These are phyloP conservation scores for Alnus glutinosa DNA, from an alignment of 306 rosid genomes.

Conservation along the genomic window DNA sequence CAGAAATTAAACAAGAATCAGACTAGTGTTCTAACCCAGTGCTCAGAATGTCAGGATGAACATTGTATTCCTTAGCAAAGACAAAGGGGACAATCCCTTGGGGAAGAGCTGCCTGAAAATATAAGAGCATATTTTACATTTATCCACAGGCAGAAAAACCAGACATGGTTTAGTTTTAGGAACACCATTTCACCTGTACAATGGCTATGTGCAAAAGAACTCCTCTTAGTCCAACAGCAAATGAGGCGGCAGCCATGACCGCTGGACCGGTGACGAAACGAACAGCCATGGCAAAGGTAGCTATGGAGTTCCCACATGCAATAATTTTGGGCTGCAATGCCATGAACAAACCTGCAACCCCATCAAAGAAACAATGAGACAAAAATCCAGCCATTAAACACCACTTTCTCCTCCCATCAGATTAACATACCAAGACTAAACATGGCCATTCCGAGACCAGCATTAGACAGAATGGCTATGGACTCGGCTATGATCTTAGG, in stretches of 20 bases:
- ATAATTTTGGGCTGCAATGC: constrained; percentile 79
- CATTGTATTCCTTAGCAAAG: constrained; percentile 88
- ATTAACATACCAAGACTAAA: constrained; percentile 70
- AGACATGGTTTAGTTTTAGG: neutral
- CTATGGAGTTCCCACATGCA: constrained; percentile 80
- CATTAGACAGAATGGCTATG: constrained; percentile 69
- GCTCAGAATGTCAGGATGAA: constrained; percentile 87
- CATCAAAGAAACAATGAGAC: neutral
- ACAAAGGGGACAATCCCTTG: constrained; percentile 93
- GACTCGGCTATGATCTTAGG: constrained; percentile 75
- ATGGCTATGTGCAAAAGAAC: constrained; percentile 75
- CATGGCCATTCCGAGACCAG: constrained; percentile 97
- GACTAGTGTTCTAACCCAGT: constrained; percentile 61
- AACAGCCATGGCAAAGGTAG: constrained; percentile 76
- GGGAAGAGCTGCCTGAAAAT: constrained; percentile 77
- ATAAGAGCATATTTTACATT: neutral
- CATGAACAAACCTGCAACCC: constrained; percentile 78
- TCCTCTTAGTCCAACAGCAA: constrained; percentile 70
- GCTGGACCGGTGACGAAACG: constrained; percentile 78
- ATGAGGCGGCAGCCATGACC: constrained; percentile 74
- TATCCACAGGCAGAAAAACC: neutral
- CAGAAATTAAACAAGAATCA: neutral
- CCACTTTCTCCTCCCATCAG: neutral
- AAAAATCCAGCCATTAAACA: neutral
- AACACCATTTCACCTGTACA: constrained; percentile 56